These are phyloP conservation scores for Aspergillus arachidicola DNA, from an alignment of 2,329 filamentous ascomycete species.

Conservation along the genomic window DNA sequence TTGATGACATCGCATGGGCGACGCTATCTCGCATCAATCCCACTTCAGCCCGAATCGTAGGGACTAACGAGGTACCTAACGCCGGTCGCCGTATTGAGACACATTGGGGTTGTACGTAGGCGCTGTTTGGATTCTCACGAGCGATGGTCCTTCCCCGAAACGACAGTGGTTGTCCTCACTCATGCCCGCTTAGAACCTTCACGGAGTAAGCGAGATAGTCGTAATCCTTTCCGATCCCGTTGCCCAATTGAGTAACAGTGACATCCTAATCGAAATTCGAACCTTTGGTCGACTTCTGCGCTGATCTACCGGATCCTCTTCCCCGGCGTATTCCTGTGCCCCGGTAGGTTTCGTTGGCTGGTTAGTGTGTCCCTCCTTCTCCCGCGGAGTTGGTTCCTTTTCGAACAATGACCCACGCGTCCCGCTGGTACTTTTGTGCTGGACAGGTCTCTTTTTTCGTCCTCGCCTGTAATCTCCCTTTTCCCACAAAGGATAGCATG, in stretches of 20 bases:
- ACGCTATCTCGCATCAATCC: neutral
- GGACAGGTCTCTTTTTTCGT: slow-evolving; percentile 19
- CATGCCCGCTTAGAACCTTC: neutral
- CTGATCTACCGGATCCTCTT: slow-evolving; percentile 27
- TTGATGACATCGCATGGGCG: slow-evolving; percentile 12
- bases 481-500: neutral
- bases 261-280: slow-evolving; percentile 16
- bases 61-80: neutral
- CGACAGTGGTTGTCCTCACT: neutral
- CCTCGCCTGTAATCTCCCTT: neutral
- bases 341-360: slow-evolving; percentile 14
- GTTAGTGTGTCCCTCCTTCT: slow-evolving; percentile 15
- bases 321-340: slow-evolving; percentile 18
- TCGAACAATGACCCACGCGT: neutral
- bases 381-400: slow-evolving; percentile 11
- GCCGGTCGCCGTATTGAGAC: neutral
- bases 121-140: neutral
- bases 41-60: neutral
- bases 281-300: slow-evolving; percentile 16
- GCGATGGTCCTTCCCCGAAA: neutral
- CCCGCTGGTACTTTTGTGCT: slow-evolving; percentile 23
- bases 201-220: neutral
- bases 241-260: slow-evolving; percentile 9
- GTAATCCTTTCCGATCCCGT: slow-evolving; percentile 7
- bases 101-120: neutral